phyloP scores from a whole-genome alignment of 345 rosid species.

The Clarkia xantiana region DNA sequence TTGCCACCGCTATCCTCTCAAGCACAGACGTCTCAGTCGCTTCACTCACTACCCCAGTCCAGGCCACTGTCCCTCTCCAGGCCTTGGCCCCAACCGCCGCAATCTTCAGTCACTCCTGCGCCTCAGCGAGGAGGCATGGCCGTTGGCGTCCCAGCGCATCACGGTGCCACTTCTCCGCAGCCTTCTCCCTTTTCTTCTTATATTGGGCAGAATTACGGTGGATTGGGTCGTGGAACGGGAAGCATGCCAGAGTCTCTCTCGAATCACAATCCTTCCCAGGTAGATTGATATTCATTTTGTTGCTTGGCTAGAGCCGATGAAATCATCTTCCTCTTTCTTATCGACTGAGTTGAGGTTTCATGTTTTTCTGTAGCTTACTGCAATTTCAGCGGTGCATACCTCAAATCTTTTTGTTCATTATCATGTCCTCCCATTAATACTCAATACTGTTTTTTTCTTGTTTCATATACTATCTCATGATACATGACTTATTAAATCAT shows the following conservation, averaged over 20 bases:
- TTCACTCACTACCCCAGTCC: slow-evolving; percentile 12
- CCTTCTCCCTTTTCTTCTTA: slow-evolving; percentile 43
- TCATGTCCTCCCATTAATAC: too few species aligned
- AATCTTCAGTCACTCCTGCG: slow-evolving; percentile 15
- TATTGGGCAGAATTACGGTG: slow-evolving; percentile 49
- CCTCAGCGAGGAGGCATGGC: slow-evolving; percentile 45
- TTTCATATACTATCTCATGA: too few species aligned
- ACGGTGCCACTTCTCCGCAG: slow-evolving; percentile 28
- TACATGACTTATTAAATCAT: too few species aligned
- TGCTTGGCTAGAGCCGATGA: slow-evolving; percentile 1
- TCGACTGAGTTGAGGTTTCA: neutral
- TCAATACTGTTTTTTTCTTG: too few species aligned
- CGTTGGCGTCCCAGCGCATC: slow-evolving; percentile 53
- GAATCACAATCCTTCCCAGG: slow-evolving; percentile 37
- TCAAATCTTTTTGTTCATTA: too few species aligned
- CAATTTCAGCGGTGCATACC: neutral
- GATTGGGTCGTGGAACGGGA: slow-evolving; percentile 34
- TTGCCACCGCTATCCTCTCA: neutral
- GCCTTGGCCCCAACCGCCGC: slow-evolving; percentile 57
- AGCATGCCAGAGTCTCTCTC: slow-evolving; percentile 39
- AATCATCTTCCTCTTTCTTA: neutral
- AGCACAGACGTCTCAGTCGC: slow-evolving; percentile 9
- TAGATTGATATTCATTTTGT: slow-evolving; percentile 10
- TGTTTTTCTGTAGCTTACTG: neutral
- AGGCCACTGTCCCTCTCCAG: slow-evolving; percentile 33